Conservation (phyloP, 2,329 filamentous ascomycete species). For the Paecilomyces sp. region DNA sequence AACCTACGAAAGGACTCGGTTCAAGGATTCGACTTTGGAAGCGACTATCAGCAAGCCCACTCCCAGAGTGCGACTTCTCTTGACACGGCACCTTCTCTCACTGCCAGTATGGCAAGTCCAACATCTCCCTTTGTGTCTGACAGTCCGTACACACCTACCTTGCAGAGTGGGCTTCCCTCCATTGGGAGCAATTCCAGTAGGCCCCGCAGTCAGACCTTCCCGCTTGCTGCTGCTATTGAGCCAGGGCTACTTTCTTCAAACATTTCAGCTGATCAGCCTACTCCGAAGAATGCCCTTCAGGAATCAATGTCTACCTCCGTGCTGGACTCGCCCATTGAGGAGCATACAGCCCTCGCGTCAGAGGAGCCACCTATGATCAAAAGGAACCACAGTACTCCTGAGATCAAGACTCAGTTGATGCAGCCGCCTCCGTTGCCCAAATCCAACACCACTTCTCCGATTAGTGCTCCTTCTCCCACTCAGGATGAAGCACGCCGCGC, state of each 20-base stretch:
- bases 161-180: conserved; percentile 43
- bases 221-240: conserved; percentile 49
- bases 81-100: conserved; percentile 61
- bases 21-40: conserved; percentile 53
- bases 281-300: conserved; percentile 45
- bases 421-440: conserved; percentile 30
- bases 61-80: conserved; percentile 62
- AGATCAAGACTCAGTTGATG: conserved; percentile 36
- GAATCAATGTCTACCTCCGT: conserved; percentile 34
- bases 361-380: conserved; percentile 31
- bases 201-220: conserved; percentile 83
- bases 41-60: conserved; percentile 57
- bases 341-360: conserved; percentile 27
- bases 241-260: conserved; percentile 44
- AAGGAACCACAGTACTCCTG: conserved; percentile 37
- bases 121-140: conserved; percentile 74
- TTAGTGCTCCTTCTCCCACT: conserved; percentile 59
- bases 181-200: conserved; percentile 55
- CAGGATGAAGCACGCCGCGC: conserved; percentile 81
- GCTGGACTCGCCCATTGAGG: conserved; percentile 46
- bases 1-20: conserved; percentile 55
- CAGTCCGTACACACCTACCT: conserved; percentile 57
- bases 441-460: conserved; percentile 38
- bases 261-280: conserved; percentile 46
- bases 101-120: conserved; percentile 64